Evolutionary conservation across 768 basidiomycete genomes (phyloP).

Genomic region (Leccinum longicurvipes): DNA sequence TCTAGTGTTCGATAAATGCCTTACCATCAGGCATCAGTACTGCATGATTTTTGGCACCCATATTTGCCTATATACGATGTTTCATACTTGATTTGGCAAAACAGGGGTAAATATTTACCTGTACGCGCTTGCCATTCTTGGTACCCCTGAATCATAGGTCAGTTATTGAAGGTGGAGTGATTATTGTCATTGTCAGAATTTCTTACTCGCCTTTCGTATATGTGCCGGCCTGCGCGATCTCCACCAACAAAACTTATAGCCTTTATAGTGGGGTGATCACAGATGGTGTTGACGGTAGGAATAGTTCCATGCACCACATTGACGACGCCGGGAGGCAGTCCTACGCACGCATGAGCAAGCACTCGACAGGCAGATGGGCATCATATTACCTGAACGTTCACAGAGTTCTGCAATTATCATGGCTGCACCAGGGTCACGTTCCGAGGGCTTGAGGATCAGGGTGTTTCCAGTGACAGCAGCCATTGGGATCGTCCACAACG

Average conservation of each 20-base stretch:
- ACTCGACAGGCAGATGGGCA: background rate
- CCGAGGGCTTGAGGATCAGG: slow-evolving; percentile 91
- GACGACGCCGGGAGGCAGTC: slow-evolving; percentile 82
- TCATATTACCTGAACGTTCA: slow-evolving; percentile 63
- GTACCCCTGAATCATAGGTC: slow-evolving; percentile 55
- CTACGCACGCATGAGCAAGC: slow-evolving; percentile 30
- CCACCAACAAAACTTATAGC: slow-evolving; percentile 97
- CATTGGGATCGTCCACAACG: slow-evolving; percentile 93
- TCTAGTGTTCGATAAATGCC: slow-evolving; percentile 11
- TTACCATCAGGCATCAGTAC: slow-evolving; percentile 91
- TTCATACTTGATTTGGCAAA: background rate
- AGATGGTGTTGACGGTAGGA: slow-evolving; percentile 89
- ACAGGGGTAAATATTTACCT: slow-evolving; percentile 37
- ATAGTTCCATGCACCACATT: slow-evolving; percentile 90
- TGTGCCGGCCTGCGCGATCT: slow-evolving; percentile 89
- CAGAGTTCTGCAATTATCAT: slow-evolving; percentile 98
- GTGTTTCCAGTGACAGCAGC: slow-evolving; percentile 91
- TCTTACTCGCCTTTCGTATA: slow-evolving; percentile 69
- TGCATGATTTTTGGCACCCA: slow-evolving; percentile 98
- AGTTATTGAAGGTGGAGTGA: slow-evolving; percentile 3
- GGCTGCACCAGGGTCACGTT: slow-evolving; percentile 94
- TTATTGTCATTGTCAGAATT: background rate
- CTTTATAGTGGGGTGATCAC: slow-evolving; percentile 86
- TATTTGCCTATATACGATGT: slow-evolving; percentile 49
- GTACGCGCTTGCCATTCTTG: slow-evolving; percentile 84